Percentiles rank a stretch among this genome's conserved stretches.
Conservation (phyloP, 441 rosid species). For the Monsonia emarginata region DNA sequence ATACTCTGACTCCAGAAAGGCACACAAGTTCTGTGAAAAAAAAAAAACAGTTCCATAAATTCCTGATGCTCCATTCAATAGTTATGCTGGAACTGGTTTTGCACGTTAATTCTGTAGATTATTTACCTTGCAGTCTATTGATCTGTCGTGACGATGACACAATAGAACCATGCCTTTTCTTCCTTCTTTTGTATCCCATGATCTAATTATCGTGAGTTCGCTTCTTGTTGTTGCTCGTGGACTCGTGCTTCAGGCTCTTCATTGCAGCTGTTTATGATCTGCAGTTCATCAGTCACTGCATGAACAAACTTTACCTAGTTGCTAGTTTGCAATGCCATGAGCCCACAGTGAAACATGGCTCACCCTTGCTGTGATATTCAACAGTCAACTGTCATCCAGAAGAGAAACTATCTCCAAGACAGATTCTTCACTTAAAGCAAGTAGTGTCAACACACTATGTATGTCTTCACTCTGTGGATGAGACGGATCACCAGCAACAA, state of each 20-base stretch:
- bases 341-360: not conserved
- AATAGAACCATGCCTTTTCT: too few species aligned
- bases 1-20: too few species aligned
- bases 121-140: too few species aligned
- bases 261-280: not conserved
- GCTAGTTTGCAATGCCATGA: not conserved
- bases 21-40: too few species aligned
- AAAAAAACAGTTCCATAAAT: too few species aligned
- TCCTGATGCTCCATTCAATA: too few species aligned
- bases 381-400: slow-evolving; percentile 7
- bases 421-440: slow-evolving; percentile 26
- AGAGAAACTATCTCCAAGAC: slow-evolving; percentile 20
- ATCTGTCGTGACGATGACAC: too few species aligned
- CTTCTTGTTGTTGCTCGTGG: not conserved
- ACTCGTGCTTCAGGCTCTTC: too few species aligned
- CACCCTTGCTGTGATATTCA: slow-evolving; percentile 17
- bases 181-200: too few species aligned
- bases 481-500: slow-evolving; percentile 49
- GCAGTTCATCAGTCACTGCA: not conserved
- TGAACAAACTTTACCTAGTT: not conserved
- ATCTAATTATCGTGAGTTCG: not conserved
- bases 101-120: too few species aligned
- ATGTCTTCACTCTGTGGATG: slow-evolving; percentile 49
- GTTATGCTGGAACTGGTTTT: too few species aligned
- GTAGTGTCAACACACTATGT: slow-evolving; percentile 35